Conservation (phyloP, 345 rosid genomes). For the Brassica carinata region DNA sequence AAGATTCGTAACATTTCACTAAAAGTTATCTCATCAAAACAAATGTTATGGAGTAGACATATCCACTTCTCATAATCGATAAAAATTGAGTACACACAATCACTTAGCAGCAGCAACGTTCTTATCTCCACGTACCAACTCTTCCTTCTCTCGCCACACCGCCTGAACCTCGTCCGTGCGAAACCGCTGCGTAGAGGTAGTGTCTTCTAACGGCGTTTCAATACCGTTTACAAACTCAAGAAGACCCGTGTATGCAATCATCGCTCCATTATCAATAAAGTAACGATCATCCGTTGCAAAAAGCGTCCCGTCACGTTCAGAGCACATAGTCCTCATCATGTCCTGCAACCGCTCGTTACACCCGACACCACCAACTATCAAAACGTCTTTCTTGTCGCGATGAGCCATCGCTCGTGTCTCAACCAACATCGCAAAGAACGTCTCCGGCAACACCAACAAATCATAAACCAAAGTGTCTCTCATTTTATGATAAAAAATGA, state of each 20-base stretch:
- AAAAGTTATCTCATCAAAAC: background rate
- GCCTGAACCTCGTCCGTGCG: conserved; percentile 96
- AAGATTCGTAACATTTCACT: too few species aligned
- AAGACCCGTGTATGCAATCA: conserved; percentile 95
- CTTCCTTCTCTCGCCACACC: conserved; percentile 73
- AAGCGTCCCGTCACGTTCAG: conserved; percentile 63
- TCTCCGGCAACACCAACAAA: too few species aligned
- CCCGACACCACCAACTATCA: conserved; percentile 41
- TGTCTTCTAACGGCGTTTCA: conserved; percentile 74
- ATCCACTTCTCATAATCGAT: background rate
- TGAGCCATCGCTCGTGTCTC: too few species aligned
- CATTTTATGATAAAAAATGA: too few species aligned
- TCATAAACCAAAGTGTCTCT: too few species aligned
- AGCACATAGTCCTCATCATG: conserved; percentile 62
- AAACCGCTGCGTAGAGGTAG: conserved; percentile 88
- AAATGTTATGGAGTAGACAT: too few species aligned
- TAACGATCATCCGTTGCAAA: conserved; percentile 39
- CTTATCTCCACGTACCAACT: conserved; percentile 16
- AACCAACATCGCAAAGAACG: too few species aligned
- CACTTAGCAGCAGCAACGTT: conserved; percentile 3
- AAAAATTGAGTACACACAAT: background rate
- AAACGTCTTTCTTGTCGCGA: too few species aligned
- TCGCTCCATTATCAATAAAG: conserved; percentile 93
- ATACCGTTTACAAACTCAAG: conserved; percentile 72
- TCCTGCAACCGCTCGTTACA: conserved; percentile 93